Percentiles rank a stretch among this genome's conserved stretches.
phyloP scores from a whole-genome alignment of 2,329 filamentous ascomycete species.

The Fusarium palustre region DNA sequence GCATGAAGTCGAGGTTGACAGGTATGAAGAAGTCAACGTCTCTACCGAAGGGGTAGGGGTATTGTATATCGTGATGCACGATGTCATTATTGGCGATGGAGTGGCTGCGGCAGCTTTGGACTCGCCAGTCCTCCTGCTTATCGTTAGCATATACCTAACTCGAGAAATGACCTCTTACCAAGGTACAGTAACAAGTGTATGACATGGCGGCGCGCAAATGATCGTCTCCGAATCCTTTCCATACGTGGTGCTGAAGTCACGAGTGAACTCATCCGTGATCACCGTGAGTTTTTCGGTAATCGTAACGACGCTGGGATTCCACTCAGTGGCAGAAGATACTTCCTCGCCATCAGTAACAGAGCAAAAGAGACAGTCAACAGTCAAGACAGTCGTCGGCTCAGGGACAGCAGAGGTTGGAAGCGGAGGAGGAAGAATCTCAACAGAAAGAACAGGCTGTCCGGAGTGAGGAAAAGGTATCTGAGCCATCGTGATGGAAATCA shows the following conservation, averaged over 20 bases:
- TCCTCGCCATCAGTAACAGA: conserved; percentile 16
- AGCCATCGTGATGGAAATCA: conserved; percentile 4
- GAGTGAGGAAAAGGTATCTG: conserved; percentile 12
- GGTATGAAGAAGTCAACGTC: conserved; percentile 1
- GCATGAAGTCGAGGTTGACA: conserved; percentile 11
- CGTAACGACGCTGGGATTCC: background rate
- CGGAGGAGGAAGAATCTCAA: conserved; percentile 23
- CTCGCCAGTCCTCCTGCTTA: conserved; percentile 22
- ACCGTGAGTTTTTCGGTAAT: background rate
- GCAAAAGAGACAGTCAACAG: conserved; percentile 37
- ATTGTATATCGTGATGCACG: conserved; percentile 39
- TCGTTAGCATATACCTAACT: conserved; percentile 9
- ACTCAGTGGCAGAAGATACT: background rate
- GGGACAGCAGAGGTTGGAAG: conserved; percentile 11
- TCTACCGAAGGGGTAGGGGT: conserved; percentile 10
- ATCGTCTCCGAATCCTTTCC: conserved; percentile 30
- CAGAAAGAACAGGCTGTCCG: conserved; percentile 19
- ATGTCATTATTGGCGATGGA: conserved; percentile 25
- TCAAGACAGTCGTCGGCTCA: conserved; percentile 21
- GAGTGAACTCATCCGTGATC: background rate
- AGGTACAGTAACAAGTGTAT: conserved; percentile 38
- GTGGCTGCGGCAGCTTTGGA: conserved; percentile 15
- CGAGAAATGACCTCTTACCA: conserved; percentile 19
- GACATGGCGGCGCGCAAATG: conserved; percentile 38
- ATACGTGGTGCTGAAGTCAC: background rate